phyloP scores from a whole-genome alignment of 768 basidiomycete species.

The Amanita thiersii region DNA sequence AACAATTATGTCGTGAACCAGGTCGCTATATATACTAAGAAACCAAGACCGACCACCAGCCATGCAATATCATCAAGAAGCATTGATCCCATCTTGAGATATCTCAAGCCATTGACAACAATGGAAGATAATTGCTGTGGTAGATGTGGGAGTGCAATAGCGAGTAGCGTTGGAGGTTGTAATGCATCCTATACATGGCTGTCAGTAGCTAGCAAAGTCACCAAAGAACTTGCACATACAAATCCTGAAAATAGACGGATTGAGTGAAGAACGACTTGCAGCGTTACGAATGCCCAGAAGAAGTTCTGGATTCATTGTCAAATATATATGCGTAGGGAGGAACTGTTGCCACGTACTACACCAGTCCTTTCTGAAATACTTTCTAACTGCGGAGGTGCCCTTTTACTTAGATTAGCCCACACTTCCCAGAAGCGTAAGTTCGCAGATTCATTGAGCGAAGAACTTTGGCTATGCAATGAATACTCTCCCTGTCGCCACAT shows the following conservation, averaged over 20 bases:
- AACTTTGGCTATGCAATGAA: conserved; percentile 29
- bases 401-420: conserved; percentile 51
- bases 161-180: conserved; percentile 50
- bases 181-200: conserved; percentile 39
- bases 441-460: conserved; percentile 18
- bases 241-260: conserved; percentile 62
- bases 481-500: conserved; percentile 53
- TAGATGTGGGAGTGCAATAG: conserved; percentile 54
- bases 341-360: background rate
- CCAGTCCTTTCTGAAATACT: conserved; percentile 1
- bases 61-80: conserved; percentile 69
- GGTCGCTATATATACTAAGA: conserved; percentile 48
- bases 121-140: conserved; percentile 56
- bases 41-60: conserved; percentile 62
- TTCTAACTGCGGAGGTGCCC: conserved; percentile 12
- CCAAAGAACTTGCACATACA: conserved; percentile 32
- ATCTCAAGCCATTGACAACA: conserved; percentile 57
- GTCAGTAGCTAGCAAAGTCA: background rate
- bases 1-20: conserved; percentile 25
- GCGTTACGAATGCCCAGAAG: conserved; percentile 74
- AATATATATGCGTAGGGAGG: conserved; percentile 16
- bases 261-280: conserved; percentile 67
- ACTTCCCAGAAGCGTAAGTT: conserved; percentile 38
- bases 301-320: conserved; percentile 46
- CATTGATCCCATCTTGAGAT: conserved; percentile 56